Base-by-base conservation (phyloP, 2,329 filamentous ascomycete species). In the Penicillium capsulatum region DNA sequence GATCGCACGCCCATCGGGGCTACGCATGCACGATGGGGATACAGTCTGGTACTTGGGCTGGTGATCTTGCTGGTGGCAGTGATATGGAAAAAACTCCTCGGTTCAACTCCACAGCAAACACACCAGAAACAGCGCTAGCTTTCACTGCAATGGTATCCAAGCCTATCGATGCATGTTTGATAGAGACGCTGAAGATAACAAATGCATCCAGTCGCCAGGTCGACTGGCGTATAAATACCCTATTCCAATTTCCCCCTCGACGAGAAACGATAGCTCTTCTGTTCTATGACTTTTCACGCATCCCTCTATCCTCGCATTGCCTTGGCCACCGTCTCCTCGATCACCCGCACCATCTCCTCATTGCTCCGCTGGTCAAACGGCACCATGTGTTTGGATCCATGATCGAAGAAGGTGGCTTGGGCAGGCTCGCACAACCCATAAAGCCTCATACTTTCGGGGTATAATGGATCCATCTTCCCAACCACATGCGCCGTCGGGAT, bases 401-500 rank as follows among this genome's bases (percentile, higher is more conserved):
- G 64, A 42, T 67, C 65, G 54, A 63, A 67, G 24, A 57, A 50
- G 8, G 47, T 48, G 36, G 54, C 54, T 39, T 54, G 54, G 0
- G 42, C 39, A 11, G 56, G 57, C 13, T 66, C 61, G 50, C 64
- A 68, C 29, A 68, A 46, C 6, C 42, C 40, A 40, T 54, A 58
- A 33, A 68, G 40, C 32, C 53, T 52, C 48, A 65, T 41, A 5
- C 59, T 45, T 16, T 56, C 41, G 2, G 52, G 31, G 35, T 58
- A 62, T 22, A 65, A 34, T 8, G 53, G 40, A 55, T 68, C 66
- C 47, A 59, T 52, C 32, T 50, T 56, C 0, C 66, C 66, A 13
- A 65, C 63, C 7, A 69, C 57, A 56, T 68, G 60, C 9, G 63
- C 58, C 11, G 66, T 67, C 3, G 63, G 64, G 17, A 68, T 66